These are phyloP conservation scores for Jackrogersella minutella DNA, from an alignment of 495 filamentous ascomycete genomes.

Conservation along the genomic window DNA sequence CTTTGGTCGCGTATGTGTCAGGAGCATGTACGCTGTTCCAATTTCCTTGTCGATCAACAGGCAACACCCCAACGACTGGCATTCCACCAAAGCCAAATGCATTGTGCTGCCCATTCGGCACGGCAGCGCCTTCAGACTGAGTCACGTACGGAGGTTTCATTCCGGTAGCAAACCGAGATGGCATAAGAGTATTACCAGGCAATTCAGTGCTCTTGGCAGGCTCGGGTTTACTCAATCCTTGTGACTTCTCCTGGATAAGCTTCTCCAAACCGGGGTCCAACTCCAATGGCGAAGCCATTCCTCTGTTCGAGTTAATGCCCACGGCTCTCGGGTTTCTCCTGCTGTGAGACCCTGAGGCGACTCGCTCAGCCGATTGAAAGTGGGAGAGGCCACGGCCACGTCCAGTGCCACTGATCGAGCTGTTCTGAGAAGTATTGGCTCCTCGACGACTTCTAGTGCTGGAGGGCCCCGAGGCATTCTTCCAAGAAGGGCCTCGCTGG, in stretches of 20 bases:
- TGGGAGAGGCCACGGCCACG: conserved; percentile 4
- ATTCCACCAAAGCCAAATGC: neutral
- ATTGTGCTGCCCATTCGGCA: neutral
- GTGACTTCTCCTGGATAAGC: conserved; percentile 24
- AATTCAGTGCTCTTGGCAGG: conserved; percentile 35
- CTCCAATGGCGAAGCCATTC: conserved; percentile 10
- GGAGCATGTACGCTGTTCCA: conserved; percentile 4
- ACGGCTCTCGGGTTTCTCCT: conserved; percentile 10
- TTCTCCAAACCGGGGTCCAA: conserved; percentile 27
- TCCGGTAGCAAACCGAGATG: conserved; percentile 7
- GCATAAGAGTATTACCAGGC: conserved; percentile 40
- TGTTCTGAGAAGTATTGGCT: conserved; percentile 27
- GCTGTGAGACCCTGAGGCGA: neutral
- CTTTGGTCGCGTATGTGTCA: conserved; percentile 29
- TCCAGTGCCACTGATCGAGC: conserved; percentile 21
- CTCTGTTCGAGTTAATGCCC: conserved; percentile 36
- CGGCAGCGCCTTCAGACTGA: conserved; percentile 5
- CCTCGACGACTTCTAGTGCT: conserved; percentile 32
- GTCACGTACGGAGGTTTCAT: neutral
- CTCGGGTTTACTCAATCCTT: conserved; percentile 16
- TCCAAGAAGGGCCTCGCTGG: conserved; percentile 3
- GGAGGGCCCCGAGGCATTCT: conserved; percentile 23
- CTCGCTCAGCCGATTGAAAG: conserved; percentile 19
- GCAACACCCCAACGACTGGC: neutral
- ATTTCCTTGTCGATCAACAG: conserved; percentile 1